These are phyloP conservation scores for Colletotrichum filicis DNA, from an alignment of 2,329 filamentous ascomycete genomes.

Conservation along the genomic window DNA sequence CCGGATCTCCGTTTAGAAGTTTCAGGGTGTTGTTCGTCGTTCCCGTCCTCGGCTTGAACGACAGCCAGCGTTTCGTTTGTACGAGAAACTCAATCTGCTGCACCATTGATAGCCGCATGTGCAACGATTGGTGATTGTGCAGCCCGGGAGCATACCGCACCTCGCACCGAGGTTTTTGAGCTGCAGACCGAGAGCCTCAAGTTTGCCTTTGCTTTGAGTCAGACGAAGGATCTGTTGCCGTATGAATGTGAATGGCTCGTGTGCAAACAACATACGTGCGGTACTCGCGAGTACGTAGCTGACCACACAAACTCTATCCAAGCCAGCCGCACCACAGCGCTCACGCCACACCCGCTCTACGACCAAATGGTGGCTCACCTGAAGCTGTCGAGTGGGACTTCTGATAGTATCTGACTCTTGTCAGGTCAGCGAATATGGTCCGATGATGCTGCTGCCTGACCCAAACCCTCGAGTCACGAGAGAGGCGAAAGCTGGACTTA, in stretches of 20 bases:
- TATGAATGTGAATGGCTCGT: background rate
- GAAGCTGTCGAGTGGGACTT: background rate
- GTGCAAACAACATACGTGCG: background rate
- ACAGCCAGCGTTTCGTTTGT: background rate
- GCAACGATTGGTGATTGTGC: background rate
- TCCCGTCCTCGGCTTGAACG: background rate
- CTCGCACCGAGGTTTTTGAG: background rate
- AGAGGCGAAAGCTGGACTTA: background rate
- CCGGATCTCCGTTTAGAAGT: background rate
- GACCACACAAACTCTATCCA: constrained; percentile 10
- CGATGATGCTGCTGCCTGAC: background rate
- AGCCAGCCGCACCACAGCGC: constrained; percentile 11
- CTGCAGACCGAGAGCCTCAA: background rate
- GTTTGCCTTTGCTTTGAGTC: background rate
- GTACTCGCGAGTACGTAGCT: constrained; percentile 9
- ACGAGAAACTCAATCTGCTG: background rate
- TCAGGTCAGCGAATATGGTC: background rate
- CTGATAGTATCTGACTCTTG: background rate
- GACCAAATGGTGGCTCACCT: background rate
- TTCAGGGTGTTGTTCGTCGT: background rate
- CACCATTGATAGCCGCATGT: background rate
- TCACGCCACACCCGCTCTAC: constrained; percentile 15
- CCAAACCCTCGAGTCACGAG: background rate
- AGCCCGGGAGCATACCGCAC: background rate
- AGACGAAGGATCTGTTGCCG: background rate